These are phyloP conservation scores for Houttuynia cordata DNA, from an alignment of 164 flowering plant species.

Conservation along the genomic window DNA sequence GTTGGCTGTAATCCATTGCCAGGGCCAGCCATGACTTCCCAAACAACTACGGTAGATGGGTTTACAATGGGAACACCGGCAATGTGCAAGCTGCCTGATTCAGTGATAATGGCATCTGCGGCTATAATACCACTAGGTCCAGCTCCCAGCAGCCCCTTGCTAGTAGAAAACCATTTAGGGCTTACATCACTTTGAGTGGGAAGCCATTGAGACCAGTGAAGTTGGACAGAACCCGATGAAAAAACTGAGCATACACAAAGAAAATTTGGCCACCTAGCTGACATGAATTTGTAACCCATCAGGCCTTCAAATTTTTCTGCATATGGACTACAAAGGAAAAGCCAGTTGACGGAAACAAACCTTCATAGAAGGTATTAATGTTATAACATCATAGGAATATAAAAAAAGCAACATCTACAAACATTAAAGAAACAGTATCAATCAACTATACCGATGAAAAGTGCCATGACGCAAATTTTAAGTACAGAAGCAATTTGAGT, in stretches of 20 bases:
- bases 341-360: not conserved
- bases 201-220: conserved; percentile 98
- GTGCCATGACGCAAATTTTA: no score
- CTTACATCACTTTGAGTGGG: conserved; percentile 32
- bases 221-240: conserved; percentile 96
- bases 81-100: conserved; percentile 91
- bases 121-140: conserved; percentile 99
- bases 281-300: conserved; percentile 5
- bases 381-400: no score
- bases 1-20: conserved; percentile 78
- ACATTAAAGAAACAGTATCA: no score
- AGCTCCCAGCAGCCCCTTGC: conserved; percentile 94
- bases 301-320: not conserved
- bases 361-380: not conserved
- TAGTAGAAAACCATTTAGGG: conserved; percentile 86
- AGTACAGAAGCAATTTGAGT: no score
- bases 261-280: conserved; percentile 98
- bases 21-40: conserved; percentile 98
- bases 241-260: conserved; percentile 97
- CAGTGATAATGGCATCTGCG: conserved; percentile 96
- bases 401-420: no score
- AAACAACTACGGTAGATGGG: conserved; percentile 97
- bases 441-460: no score
- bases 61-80: conserved; percentile 99
- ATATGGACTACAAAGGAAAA: not conserved